These are phyloP conservation scores for Gossypium rotundifolium DNA, from an alignment of 345 rosid species.

Conservation along the genomic window DNA sequence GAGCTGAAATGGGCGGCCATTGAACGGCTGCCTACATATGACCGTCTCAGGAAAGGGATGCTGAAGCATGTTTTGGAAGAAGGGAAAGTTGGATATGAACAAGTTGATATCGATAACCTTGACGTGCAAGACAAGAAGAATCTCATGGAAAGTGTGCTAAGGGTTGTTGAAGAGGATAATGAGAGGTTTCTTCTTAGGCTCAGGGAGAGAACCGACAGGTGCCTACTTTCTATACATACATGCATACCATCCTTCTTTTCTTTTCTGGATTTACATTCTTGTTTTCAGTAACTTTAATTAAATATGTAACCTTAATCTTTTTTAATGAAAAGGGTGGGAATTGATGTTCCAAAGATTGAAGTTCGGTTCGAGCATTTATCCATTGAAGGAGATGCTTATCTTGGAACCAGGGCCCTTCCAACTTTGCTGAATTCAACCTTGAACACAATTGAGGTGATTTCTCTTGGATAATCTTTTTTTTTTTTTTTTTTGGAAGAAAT, in stretches of 20 bases:
- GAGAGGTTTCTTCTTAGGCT: constrained; percentile 39
- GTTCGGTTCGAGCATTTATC: constrained; percentile 40
- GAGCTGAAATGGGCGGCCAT: constrained; percentile 60
- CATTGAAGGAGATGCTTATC: constrained; percentile 49
- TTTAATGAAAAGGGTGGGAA: constrained; percentile 36
- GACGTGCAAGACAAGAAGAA: constrained; percentile 30
- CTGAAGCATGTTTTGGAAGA: constrained; percentile 31
- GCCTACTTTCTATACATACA: background rate
- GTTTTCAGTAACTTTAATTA: background rate
- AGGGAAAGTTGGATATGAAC: constrained; percentile 30
- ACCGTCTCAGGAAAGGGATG: constrained; percentile 38
- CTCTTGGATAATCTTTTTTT: background rate
- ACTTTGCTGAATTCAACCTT: constrained; percentile 37
- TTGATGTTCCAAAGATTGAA: constrained; percentile 46
- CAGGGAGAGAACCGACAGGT: constrained; percentile 51
- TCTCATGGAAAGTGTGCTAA: constrained; percentile 35
- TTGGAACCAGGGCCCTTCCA: constrained; percentile 53
- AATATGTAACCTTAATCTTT: background rate
- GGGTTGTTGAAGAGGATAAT: constrained; percentile 56
- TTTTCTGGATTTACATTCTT: background rate
- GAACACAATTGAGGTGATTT: constrained; percentile 38
- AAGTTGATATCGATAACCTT: constrained; percentile 44
- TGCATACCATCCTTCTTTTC: too few relatives aligned
- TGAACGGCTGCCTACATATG: constrained; percentile 50
- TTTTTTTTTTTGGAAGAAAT: too few relatives aligned